Evolutionary conservation across 305 asterid species (phyloP).

Genomic region (Petunia hybrid): DNA sequence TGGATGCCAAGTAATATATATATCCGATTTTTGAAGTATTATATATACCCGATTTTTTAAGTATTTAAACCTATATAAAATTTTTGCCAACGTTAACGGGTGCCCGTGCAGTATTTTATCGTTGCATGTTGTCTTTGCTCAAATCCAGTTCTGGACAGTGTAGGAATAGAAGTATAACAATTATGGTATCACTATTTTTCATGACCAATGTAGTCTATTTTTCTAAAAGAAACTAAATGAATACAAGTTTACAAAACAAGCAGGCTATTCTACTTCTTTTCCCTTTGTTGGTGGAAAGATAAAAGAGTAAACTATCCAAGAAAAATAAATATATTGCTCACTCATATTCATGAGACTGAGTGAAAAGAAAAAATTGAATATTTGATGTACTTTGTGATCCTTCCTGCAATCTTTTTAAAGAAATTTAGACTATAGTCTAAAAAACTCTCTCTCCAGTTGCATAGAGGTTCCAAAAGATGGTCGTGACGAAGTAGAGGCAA

Average conservation of each 20-base stretch:
- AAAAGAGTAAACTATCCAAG: conserved; percentile 1
- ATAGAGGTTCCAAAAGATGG: conserved; percentile 82
- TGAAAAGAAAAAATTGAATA: conserved; percentile 31
- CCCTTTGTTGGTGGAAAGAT: background rate
- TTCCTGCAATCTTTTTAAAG: background rate
- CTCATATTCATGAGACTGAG: conserved; percentile 13
- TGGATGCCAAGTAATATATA: no score
- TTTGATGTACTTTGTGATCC: conserved; percentile 8
- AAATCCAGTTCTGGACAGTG: background rate
- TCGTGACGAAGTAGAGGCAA: conserved; percentile 75
- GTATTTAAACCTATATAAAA: no score
- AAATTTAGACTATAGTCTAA: conserved; percentile 37
- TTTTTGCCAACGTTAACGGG: no score
- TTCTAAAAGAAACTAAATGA: background rate
- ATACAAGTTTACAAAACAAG: background rate
- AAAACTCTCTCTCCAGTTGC: conserved; percentile 94
- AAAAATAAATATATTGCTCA: conserved; percentile 16
- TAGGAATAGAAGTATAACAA: background rate
- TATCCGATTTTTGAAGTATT: no score
- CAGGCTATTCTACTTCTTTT: background rate
- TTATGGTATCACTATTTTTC: background rate
- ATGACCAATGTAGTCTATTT: background rate
- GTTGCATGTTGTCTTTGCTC: no score
- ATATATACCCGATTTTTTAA: no score
- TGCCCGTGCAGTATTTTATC: no score